Base-by-base conservation (phyloP, 768 basidiomycete species). In the Hygrocybe punicea region DNA sequence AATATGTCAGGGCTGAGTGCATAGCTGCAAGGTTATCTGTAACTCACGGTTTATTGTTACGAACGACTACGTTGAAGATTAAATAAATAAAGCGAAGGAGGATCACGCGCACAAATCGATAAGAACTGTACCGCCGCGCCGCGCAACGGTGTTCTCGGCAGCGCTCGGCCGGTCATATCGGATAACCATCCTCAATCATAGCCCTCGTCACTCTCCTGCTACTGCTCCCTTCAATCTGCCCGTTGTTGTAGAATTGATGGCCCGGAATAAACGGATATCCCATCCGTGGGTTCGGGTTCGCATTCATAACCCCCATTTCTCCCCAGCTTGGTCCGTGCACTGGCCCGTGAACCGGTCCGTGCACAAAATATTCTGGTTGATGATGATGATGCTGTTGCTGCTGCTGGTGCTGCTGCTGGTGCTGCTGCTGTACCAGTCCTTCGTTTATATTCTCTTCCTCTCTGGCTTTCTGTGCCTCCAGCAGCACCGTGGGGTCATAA, bases 401-500 rank as follows among this genome's bases (percentile, higher is more conserved):
- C 4, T 52, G 51, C 34, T 37, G 51, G 4, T 37, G 51, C 4
- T 23, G 51, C 14, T 37, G 36, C 16, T 10, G n/a, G 11, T n/a
- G 8, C 29, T 39, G 17, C 62, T 62, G 57, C 65, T 72, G 46
- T 60, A n/a, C 62, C 37, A 57, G 69, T 63, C 34, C 67, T 23
- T 29, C 29, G 4, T 29, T 29, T 29, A 29, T 29, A 4, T 70
- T 71, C 60, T 81, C 80, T 48, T 75, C 74, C 42, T 81, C 79
- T 46, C 68, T 69, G 57, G 76, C 78, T 60, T 79, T 81, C 40
- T 82, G 69, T 24, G 79, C 74, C 59, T 85, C 78, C 13, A 78
- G 71, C 6, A 91, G 79, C 4, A 75, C 76, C 10, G 84, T 81
- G 11, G 89, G 79, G 67, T 92, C 81, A 53, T 87, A 92, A 67